These are phyloP conservation scores for Umbellularia californica DNA, from an alignment of 164 flowering plant species.

Conservation along the genomic window DNA sequence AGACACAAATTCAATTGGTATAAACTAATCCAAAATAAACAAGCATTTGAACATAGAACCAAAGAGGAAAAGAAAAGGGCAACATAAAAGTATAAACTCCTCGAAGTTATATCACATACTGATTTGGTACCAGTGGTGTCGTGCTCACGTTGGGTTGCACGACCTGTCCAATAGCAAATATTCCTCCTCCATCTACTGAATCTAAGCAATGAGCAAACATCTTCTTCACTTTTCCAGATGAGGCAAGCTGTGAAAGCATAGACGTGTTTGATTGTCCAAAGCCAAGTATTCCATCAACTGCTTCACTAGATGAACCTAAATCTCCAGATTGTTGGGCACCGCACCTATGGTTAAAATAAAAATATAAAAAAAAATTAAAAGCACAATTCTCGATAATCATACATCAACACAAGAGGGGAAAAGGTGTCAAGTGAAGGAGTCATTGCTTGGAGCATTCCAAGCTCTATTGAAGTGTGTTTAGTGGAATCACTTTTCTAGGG, in stretches of 20 bases:
- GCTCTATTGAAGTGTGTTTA: too few relatives aligned
- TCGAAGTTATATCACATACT: slow-evolving; percentile 50
- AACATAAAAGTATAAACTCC: background rate
- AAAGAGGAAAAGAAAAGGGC: background rate
- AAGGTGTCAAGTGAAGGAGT: background rate
- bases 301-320: slow-evolving; percentile 57
- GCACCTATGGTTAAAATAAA: slow-evolving; percentile 40
- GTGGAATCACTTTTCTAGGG: too few relatives aligned
- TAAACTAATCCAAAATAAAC: background rate
- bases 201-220: slow-evolving; percentile 88
- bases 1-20: background rate
- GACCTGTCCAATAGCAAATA: slow-evolving; percentile 84
- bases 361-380: background rate
- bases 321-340: slow-evolving; percentile 76
- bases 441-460: too few relatives aligned
- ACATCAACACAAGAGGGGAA: background rate
- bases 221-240: slow-evolving; percentile 69
- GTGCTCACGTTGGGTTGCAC: slow-evolving; percentile 69
- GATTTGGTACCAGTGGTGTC: slow-evolving; percentile 72
- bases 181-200: slow-evolving; percentile 76
- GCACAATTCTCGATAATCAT: background rate
- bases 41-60: background rate
- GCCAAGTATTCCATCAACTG: slow-evolving; percentile 90
- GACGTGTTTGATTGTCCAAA: slow-evolving; percentile 93
- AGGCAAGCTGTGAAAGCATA: slow-evolving; percentile 81